Evolutionary conservation across 1,284 basidiomycete species (phyloP).

Genomic region (Leccinum fallax): DNA sequence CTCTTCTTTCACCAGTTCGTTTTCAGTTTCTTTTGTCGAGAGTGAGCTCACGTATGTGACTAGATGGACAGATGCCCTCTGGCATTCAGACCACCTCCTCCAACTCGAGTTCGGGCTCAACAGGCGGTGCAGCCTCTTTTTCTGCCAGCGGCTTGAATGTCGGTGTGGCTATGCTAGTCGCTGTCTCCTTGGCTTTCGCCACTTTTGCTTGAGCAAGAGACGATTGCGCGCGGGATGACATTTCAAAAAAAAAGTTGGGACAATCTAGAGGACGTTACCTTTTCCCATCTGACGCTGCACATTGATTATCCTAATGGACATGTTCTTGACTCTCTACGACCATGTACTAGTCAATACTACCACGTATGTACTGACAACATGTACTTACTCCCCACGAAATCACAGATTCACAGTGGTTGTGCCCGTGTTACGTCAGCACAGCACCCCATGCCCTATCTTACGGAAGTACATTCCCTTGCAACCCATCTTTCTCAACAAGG

Average conservation of each 20-base stretch:
- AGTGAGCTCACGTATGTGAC: constrained; percentile 8
- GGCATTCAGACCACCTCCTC: constrained; percentile 39
- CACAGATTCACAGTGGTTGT: background rate
- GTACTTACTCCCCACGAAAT: background rate
- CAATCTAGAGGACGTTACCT: background rate
- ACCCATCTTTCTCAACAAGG: background rate
- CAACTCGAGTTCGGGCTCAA: constrained; percentile 30
- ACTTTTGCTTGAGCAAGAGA: constrained; percentile 36
- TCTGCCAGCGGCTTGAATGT: constrained; percentile 22
- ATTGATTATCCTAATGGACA: constrained; percentile 4
- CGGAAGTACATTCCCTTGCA: background rate
- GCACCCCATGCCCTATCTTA: background rate
- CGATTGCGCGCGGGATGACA: background rate
- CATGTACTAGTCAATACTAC: background rate
- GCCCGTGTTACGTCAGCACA: constrained; percentile 28
- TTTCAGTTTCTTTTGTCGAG: background rate
- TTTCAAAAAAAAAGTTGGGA: background rate
- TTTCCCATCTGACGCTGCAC: background rate
- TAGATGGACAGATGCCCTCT: constrained; percentile 45
- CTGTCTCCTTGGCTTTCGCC: constrained; percentile 37
- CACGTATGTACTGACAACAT: background rate
- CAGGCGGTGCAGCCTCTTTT: constrained; percentile 31
- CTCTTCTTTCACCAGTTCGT: constrained; percentile 46
- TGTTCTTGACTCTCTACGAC: background rate
- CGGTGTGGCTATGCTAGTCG: constrained; percentile 33